Evolutionary conservation across 2,329 filamentous ascomycete genomes (phyloP).

Genomic region (Verticillium zaregamsianum): DNA sequence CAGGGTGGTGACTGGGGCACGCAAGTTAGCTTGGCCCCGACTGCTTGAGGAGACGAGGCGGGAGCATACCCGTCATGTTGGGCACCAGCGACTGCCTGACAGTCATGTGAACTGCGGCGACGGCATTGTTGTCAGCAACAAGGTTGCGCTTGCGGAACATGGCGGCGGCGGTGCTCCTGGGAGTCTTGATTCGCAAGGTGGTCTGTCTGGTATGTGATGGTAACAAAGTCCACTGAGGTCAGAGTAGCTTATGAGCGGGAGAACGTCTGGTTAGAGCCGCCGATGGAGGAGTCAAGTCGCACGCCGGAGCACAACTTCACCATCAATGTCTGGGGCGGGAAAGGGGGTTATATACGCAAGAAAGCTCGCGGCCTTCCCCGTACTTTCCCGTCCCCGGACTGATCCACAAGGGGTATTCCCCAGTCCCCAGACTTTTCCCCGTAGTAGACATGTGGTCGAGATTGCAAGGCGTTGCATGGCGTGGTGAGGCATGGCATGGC

Average conservation of each 20-base stretch:
- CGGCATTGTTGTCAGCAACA: slow-evolving; percentile 27
- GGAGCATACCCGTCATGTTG: slow-evolving; percentile 17
- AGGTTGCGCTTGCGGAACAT: slow-evolving; percentile 28
- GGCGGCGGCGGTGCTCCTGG: not conserved
- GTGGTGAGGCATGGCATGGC: too few species aligned
- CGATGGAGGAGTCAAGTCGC: not conserved
- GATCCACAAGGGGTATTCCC: not conserved
- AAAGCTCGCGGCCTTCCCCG: not conserved
- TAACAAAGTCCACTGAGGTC: too few species aligned
- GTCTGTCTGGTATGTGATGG: not conserved
- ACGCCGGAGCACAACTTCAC: not conserved
- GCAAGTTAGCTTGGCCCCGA: slow-evolving; percentile 14
- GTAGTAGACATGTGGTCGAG: not conserved
- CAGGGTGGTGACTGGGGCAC: slow-evolving; percentile 35
- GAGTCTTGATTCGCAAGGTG: not conserved
- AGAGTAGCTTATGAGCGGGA: too few species aligned
- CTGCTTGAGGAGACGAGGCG: slow-evolving; percentile 10
- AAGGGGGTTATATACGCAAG: not conserved
- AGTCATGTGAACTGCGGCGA: slow-evolving; percentile 25
- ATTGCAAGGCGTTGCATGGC: too few species aligned
- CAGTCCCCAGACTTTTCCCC: not conserved
- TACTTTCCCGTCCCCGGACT: not conserved
- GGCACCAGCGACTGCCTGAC: slow-evolving; percentile 27
- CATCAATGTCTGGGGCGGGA: not conserved
- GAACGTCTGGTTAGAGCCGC: too few species aligned